Evolutionary conservation across 2,329 filamentous ascomycete species (phyloP), one percentile per base, ranked within the genome.

Genomic region (Ilyonectria sp.): DNA sequence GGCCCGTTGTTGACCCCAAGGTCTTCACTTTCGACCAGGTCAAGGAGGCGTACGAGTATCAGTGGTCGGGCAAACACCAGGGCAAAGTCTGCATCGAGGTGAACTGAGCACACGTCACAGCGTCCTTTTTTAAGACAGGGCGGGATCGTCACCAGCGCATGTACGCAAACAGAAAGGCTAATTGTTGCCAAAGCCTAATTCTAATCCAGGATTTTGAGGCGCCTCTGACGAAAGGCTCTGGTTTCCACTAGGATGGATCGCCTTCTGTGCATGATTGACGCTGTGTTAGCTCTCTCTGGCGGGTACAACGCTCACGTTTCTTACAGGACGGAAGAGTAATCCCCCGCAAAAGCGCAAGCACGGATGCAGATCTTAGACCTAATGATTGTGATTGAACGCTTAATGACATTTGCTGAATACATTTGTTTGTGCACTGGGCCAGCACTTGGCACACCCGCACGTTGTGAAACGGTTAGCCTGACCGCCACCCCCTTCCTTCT

Each of bases 1-100:
- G 75, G n/a, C 86, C 86, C 2, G 80, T 87, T 2, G 74, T 89
- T 35, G 86, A 88, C 74, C 72, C 77, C 44, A 82, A 81, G 69
- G 61, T 79, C 26, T 88, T 88, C 65, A 76, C 69, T 11, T 71
- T 88, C 37, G 84, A 86, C 19, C 74, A 86, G 63, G 52, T 80
- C 2, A 83, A 81, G 74, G 82, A 86, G 75, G 82, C 82, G 6
- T 83, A 80, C 61, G 79, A 82, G 71, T 83, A 84, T 57, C 70
- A 82, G 62, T 80, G 74, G 76, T 72, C 77, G 21, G 78, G 75
- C 11, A 76, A 79, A 72, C 81, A 83, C 64, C 78, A 81, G 71
- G 81, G 79, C 63, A 85, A 85, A 70, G 79, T 84, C 21, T 73
- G 73, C 37, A 68, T 80, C 54, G 69, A 78, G 66, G 76, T 81